phyloP scores from a whole-genome alignment of 1,284 basidiomycete species.

The Mycena citricolor region DNA sequence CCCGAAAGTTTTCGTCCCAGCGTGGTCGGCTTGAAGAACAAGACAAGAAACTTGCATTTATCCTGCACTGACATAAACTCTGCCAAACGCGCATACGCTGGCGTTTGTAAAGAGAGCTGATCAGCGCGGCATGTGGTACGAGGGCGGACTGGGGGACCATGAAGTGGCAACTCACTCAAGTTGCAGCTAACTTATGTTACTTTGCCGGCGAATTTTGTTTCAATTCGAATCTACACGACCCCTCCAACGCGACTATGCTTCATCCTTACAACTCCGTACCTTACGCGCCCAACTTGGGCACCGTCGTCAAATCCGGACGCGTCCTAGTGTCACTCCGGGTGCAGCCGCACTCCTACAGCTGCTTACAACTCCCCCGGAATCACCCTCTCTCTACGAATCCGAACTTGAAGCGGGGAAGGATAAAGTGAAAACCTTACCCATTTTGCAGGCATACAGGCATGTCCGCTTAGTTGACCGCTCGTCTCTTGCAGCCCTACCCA shows the following conservation, averaged over 20 bases:
- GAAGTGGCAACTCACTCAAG: background rate
- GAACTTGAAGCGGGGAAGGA: slow-evolving; percentile 6
- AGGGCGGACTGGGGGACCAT: no score
- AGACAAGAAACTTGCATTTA: no score
- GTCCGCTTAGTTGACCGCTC: slow-evolving; percentile 15
- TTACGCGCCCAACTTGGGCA: no score
- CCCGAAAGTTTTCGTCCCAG: no score
- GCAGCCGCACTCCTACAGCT: background rate
- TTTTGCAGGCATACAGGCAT: slow-evolving; percentile 15
- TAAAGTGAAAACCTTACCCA: slow-evolving; percentile 11
- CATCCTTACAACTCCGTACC: background rate
- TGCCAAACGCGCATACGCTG: slow-evolving; percentile 10
- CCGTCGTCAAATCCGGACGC: background rate
- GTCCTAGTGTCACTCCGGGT: background rate
- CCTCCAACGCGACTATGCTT: background rate
- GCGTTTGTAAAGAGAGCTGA: slow-evolving; percentile 6
- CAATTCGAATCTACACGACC: slow-evolving; percentile 21
- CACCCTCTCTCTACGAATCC: background rate
- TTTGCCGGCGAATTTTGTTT: slow-evolving; percentile 49
- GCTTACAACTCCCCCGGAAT: background rate
- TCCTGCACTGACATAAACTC: no score
- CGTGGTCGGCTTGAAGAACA: no score
- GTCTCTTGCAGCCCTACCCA: slow-evolving; percentile 12
- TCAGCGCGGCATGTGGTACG: slow-evolving; percentile 50
- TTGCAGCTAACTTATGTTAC: slow-evolving; percentile 57